These are phyloP conservation scores for Talaromyces borbonicus DNA, from an alignment of 495 filamentous ascomycete species.

Conservation along the genomic window DNA sequence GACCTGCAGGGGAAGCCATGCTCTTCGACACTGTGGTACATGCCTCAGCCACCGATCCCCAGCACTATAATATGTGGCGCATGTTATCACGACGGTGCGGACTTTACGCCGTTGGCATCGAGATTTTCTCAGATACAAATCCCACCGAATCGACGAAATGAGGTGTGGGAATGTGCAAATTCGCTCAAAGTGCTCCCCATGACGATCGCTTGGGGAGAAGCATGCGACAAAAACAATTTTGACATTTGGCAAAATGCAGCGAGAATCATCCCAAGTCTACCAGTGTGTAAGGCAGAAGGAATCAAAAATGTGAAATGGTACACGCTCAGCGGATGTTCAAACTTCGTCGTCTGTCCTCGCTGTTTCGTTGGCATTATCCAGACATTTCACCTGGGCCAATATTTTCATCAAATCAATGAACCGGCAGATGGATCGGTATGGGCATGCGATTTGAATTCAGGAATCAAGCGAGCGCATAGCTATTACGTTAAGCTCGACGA, in stretches of 20 bases:
- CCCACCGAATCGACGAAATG: not conserved
- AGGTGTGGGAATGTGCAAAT: slow-evolving; percentile 14
- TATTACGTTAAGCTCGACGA: slow-evolving; percentile 16
- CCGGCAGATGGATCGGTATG: slow-evolving; percentile 11
- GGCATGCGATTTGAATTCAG: slow-evolving; percentile 12
- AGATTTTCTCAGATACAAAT: slow-evolving; percentile 1
- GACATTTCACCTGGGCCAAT: slow-evolving; percentile 16
- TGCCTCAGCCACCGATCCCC: slow-evolving; percentile 17
- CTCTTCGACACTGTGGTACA: slow-evolving; percentile 21
- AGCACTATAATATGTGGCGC: slow-evolving; percentile 23
- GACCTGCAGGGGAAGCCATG: not conserved
- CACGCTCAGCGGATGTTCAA: slow-evolving; percentile 15
- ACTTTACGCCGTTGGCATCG: slow-evolving; percentile 7
- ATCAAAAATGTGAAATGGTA: slow-evolving; percentile 26
- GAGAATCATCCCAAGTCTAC: not conserved
- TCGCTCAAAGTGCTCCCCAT: slow-evolving; percentile 16
- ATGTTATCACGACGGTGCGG: slow-evolving; percentile 26
- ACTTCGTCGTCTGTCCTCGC: slow-evolving; percentile 25
- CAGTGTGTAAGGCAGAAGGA: slow-evolving; percentile 14
- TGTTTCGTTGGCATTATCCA: slow-evolving; percentile 22
- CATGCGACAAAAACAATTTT: slow-evolving; percentile 18
- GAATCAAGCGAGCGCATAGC: slow-evolving; percentile 9
- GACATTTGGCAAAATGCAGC: slow-evolving; percentile 6
- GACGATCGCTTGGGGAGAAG: slow-evolving; percentile 17
- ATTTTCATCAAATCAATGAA: slow-evolving; percentile 20